Base-by-base conservation (phyloP, 768 basidiomycete genomes). In the Phallus indusiatus region DNA sequence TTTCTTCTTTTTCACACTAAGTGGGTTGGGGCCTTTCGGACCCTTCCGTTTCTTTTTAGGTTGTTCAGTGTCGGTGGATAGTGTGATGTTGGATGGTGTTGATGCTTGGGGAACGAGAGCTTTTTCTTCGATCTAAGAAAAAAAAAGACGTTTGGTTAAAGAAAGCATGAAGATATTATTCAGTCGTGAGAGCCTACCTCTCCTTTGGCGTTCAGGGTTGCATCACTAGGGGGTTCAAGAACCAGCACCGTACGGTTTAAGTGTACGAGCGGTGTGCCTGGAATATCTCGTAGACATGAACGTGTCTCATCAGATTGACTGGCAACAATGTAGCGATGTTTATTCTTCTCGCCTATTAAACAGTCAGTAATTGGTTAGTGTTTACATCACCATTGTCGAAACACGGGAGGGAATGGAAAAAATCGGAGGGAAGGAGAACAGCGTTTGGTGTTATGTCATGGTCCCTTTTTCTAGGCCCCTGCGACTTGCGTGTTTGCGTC, bases 171-270 rank as follows among this genome's bases (percentile, higher is more conserved):
- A 49, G 47, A 21, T 33, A 60, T 47, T 24, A 18, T 60, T 16
- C 33, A 20, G 12, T 46, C 59, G 18, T 47, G 18, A 12, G 8
- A 14, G 9, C 50, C 47, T 58, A 35, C 57, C 12, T 49, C 24
- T 53, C 21, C 59, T n/a, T 60, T 47, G 48, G 77, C 77, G 55
- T 76, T 68, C 11, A 92, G 67, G 1, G 94, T 98, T 2, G 77
- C 76, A 58, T 89, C 83, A 62, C 88, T 90, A 0, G 92, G 90
- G 7, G 92, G 91, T 70, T 95, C 94, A 22, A 98, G 78, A 18
- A 99, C 83, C 81, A 96, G 85, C 11, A 98, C 95, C 1, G 90
- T 84, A 34, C 90, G 88, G 66, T 92, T 94, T 61, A 96, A 79
- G 70, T 96, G 94, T 42, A 98, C 76, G 61, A 98, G 80, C 0